A percentile compares a stretch with the other conserved stretches of the same genome.
These are phyloP conservation scores for Exophiala oligosperma DNA, from an alignment of 2,329 filamentous ascomycete genomes.

Conservation along the genomic window DNA sequence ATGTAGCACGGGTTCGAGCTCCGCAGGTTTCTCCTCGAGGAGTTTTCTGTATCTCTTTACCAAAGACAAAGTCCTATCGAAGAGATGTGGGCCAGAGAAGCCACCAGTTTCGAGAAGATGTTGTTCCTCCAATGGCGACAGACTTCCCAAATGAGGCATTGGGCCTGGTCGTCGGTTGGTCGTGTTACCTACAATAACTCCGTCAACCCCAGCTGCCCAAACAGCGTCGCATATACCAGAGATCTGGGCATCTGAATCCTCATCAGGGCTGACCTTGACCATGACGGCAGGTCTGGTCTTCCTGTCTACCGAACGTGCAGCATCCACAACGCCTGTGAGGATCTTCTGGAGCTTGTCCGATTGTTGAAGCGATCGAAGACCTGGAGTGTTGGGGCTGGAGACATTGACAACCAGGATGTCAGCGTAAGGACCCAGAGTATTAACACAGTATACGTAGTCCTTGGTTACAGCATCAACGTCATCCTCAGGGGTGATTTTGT, in stretches of 20 bases:
- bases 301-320: constrained; percentile 68
- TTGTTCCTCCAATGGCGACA: constrained; percentile 66
- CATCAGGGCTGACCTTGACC: constrained; percentile 97
- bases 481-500: constrained; percentile 83
- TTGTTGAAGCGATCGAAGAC: constrained; percentile 82
- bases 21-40: constrained; percentile 51
- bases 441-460: constrained; percentile 86
- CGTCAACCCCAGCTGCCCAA: constrained; percentile 81
- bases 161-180: constrained; percentile 78
- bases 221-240: constrained; percentile 86
- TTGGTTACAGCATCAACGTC: constrained; percentile 78
- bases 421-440: constrained; percentile 79
- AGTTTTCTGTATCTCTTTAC: constrained; percentile 76
- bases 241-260: constrained; percentile 81
- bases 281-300: constrained; percentile 79
- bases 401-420: constrained; percentile 98
- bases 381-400: constrained; percentile 93
- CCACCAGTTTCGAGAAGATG: constrained; percentile 77
- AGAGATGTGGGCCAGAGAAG: constrained; percentile 88
- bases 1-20: constrained; percentile 1
- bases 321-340: constrained; percentile 76
- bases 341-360: constrained; percentile 79
- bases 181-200: constrained; percentile 95
- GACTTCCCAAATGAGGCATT: constrained; percentile 64
- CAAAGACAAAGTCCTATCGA: constrained; percentile 73